These are phyloP conservation scores for Rheum nobile DNA, from an alignment of 148 eudicot genomes.

Conservation along the genomic window DNA sequence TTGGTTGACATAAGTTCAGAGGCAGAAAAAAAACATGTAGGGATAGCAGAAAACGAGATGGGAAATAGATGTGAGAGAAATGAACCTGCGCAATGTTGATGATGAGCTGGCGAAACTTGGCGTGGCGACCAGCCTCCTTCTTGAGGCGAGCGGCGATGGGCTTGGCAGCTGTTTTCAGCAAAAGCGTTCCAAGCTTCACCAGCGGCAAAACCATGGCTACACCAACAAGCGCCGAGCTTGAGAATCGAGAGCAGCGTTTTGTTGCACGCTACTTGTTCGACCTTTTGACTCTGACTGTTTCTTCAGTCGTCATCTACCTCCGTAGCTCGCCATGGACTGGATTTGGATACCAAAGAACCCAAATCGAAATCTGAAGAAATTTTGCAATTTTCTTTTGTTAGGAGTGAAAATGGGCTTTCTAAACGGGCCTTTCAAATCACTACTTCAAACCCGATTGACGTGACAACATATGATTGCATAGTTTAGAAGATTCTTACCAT, in stretches of 20 bases:
- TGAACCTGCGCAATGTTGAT: constrained; percentile 75
- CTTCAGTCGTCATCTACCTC: background rate
- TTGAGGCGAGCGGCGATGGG: constrained; percentile 73
- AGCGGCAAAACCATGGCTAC: constrained; percentile 50
- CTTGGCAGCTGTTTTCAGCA: constrained; percentile 56
- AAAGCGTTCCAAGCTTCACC: constrained; percentile 61
- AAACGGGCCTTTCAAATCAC: background rate
- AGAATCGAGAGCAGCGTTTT: background rate
- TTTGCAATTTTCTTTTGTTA: background rate
- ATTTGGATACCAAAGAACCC: no score
- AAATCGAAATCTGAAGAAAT: background rate
- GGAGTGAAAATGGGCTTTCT: background rate
- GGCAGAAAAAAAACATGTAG: background rate
- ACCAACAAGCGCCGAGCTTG: background rate
- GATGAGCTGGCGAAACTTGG: constrained; percentile 54
- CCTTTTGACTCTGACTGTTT: background rate
- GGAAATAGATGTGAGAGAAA: background rate
- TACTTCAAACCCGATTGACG: background rate
- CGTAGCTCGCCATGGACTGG: background rate
- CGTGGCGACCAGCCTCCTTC: constrained; percentile 56
- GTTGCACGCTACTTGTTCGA: background rate
- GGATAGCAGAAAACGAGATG: background rate
- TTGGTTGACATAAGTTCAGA: background rate
- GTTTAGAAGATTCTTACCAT: no score
- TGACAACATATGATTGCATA: background rate